Evolutionary conservation across 2,329 filamentous ascomycete species (phyloP).

Genomic region (Penicillium italicum): DNA sequence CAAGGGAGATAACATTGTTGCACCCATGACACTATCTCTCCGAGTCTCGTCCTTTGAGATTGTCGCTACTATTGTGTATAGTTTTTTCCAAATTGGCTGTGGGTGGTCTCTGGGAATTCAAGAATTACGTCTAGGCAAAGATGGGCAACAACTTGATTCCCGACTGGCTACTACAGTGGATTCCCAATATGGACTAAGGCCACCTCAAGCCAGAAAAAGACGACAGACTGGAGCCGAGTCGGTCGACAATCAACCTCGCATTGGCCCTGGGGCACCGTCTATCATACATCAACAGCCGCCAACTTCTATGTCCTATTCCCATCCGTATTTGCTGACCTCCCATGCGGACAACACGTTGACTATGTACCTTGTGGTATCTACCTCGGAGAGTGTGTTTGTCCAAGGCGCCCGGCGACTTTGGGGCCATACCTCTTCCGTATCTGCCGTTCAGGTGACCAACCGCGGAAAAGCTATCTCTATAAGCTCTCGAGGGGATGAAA

Average conservation of each 20-base stretch:
- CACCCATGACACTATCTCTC: constrained; percentile 78
- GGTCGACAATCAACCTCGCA: constrained; percentile 10
- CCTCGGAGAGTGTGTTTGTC: constrained; percentile 61
- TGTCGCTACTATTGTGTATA: constrained; percentile 83
- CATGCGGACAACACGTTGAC: constrained; percentile 85
- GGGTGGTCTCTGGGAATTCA: constrained; percentile 93
- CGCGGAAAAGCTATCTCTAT: constrained; percentile 89
- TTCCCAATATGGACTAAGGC: constrained; percentile 34
- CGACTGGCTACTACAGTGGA: constrained; percentile 41
- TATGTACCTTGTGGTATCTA: constrained; percentile 76
- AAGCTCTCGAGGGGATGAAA: constrained; percentile 71
- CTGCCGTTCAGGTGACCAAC: constrained; percentile 77
- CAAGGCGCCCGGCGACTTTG: constrained; percentile 73
- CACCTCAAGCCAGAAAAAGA: constrained; percentile 12
- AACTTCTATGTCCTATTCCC: constrained; percentile 65
- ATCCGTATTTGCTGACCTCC: constrained; percentile 81
- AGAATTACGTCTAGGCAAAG: constrained; percentile 66
- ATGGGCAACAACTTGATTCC: constrained; percentile 43
- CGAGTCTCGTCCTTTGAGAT: constrained; percentile 62
- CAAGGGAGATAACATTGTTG: constrained; percentile 72
- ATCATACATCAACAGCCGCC: constrained; percentile 49
- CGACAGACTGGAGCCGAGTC: constrained; percentile 23
- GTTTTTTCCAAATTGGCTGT: constrained; percentile 68
- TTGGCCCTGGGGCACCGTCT: constrained; percentile 22
- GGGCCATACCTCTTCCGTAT: constrained; percentile 89